Conservation (phyloP, 306 rosid genomes). For the Astragalus membranaceus region DNA sequence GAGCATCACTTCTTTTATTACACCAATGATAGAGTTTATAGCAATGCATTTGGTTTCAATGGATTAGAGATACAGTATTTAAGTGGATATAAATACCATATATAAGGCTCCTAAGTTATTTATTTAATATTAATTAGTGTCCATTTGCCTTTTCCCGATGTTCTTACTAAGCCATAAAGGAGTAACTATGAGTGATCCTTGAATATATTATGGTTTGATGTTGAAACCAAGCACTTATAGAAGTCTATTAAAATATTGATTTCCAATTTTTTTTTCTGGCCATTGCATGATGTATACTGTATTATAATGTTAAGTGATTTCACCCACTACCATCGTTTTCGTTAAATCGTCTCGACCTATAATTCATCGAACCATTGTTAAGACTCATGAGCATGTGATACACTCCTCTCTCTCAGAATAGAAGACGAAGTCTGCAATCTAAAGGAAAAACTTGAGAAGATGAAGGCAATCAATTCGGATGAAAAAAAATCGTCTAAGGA, state of each 20-base stretch:
- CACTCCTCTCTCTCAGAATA: slow-evolving; percentile 59
- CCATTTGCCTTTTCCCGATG: background rate
- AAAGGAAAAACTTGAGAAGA: slow-evolving; percentile 56
- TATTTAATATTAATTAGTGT: background rate
- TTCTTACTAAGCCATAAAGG: background rate
- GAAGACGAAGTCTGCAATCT: slow-evolving; percentile 65
- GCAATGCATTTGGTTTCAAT: background rate
- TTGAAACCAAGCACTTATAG: background rate
- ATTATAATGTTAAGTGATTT: background rate
- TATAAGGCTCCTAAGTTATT: background rate
- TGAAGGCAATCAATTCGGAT: slow-evolving; percentile 26
- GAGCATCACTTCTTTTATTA: background rate
- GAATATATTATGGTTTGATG: background rate
- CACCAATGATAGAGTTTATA: background rate
- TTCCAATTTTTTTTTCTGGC: background rate
- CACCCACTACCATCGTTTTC: background rate
- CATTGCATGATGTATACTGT: background rate
- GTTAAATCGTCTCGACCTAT: slow-evolving; percentile 17
- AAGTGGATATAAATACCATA: background rate
- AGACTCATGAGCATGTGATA: slow-evolving; percentile 17
- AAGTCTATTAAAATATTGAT: background rate
- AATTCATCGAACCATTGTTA: slow-evolving; percentile 5
- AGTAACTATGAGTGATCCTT: background rate
- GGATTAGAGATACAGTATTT: background rate
- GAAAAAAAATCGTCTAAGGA: slow-evolving; percentile 28